Base-by-base conservation (phyloP, 1,139 yeast genomes). In the Lodderomyces beijingensis region DNA sequence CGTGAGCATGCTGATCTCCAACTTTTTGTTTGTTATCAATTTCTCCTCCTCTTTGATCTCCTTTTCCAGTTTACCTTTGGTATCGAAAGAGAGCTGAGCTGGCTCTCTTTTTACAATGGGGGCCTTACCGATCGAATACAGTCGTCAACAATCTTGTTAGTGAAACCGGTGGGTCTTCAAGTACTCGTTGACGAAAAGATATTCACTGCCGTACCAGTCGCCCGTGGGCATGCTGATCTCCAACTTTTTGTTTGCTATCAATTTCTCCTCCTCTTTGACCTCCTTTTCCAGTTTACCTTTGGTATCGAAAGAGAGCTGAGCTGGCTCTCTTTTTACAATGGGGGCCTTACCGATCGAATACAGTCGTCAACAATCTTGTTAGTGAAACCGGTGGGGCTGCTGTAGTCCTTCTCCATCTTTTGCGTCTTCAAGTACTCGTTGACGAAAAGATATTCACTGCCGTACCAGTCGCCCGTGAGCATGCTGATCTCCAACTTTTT, bases 401-500 rank as follows among this genome's bases (percentile, higher is more conserved):
- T 33, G 12, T 37, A 38, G 32, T 55, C 63, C 16, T 31, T 30
- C 10, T 29, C 36, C 9, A 57, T 46, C 31, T 41, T 36, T 25
- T 53, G 46, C 15, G 42, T 41, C 14, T 45, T 40, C 19, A 68
- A 42, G 40, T 60, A 67, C 31, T 49, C 43, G 40, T 55, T 50
- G 6, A 57, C 70, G 33, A 53, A 55, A n/a, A 46, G 42, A 58
- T 65, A 65, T 30, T 66, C 72, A 36, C 70, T 56, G 3, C 71
- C 74, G 39, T 59, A 66, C 74, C 74, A 68, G 41, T 65, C 72
- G 3, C 71, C 74, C 2, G 66, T 57, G n/a, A 67, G 49, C 50
- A 64, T 58, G 30, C 52, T 51, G 11, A 64, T 53, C 31, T 62
- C 61, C 16, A 56, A 34, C 23, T 51, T 44, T 27, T 52, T 46